Evolutionary conservation across 352 stramenopile species (phyloP).

Genomic region (Pythium brachiatum): DNA sequence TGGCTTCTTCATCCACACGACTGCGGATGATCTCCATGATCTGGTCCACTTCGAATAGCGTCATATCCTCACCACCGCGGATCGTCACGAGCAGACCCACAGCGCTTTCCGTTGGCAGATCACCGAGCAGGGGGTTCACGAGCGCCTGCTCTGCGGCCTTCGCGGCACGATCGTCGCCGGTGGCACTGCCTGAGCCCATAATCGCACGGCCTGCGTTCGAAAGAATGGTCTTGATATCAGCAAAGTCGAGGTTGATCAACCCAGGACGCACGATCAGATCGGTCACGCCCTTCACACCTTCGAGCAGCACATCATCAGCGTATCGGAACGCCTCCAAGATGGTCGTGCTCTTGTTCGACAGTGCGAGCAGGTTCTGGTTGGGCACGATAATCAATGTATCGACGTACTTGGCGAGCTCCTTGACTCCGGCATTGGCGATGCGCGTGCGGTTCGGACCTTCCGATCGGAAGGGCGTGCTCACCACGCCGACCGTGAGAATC

Average conservation of each 20-base stretch:
- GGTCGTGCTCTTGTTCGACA: conserved; percentile 92
- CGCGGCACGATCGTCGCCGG: conserved; percentile 72
- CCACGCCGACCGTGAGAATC: conserved; percentile 94
- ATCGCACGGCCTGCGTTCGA: conserved; percentile 92
- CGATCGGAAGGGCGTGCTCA: conserved; percentile 96
- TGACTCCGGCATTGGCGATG: conserved; percentile 91
- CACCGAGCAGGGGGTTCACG: conserved; percentile 91
- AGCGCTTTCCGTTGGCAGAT: conserved; percentile 92
- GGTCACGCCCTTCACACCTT: conserved; percentile 95
- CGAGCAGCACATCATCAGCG: conserved; percentile 94
- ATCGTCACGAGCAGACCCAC: conserved; percentile 96
- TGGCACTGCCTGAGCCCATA: conserved; percentile 92
- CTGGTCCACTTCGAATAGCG: conserved; percentile 89
- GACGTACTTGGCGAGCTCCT: conserved; percentile 90
- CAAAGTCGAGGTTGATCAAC: conserved; percentile 98
- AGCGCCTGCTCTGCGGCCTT: conserved; percentile 93
- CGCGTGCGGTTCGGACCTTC: conserved; percentile 93
- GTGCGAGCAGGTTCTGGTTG: conserved; percentile 94
- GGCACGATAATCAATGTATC: conserved; percentile 97
- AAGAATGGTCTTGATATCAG: conserved; percentile 95
- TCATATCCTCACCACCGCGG: conserved; percentile 91
- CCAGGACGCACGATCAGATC: conserved; percentile 95
- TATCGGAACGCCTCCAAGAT: conserved; percentile 93
- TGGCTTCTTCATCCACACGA: conserved; percentile 75
- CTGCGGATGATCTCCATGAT: conserved; percentile 88